Base-by-base conservation (phyloP, 768 basidiomycete species). In the Leccinellum luteum region DNA sequence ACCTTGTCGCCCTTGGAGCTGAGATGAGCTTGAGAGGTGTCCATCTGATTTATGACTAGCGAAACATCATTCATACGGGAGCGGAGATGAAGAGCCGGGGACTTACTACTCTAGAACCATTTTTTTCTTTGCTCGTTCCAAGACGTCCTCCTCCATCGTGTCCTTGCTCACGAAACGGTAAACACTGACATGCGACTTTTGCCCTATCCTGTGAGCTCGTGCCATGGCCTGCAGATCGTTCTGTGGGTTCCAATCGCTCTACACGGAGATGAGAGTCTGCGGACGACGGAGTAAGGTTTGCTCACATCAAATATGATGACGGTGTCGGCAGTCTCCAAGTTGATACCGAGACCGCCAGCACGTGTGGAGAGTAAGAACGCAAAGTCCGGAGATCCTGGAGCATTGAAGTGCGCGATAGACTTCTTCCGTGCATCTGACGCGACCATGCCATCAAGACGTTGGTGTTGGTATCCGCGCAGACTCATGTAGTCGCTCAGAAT, bases 191-290 rank as follows among this genome's bases (percentile, higher is more conserved):
- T 99, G 97, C 35, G 89, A 91, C 77, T 98, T 98, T 73, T 98
- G 97, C 4, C 97, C 97, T 67, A 99, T 98, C 58, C 97, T 90
- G 77, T 99, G 97, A 0, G 97, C 97, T 60, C 97, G 89, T 55
- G 97, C 97, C 97, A 98, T 98, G 3, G 97, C 97, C 75, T 98
- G 96, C 59, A 99, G 75, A 70, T 98, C 97, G 73, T 98, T 98
- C 74, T 97, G 95, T 17, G 95, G 95, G 73, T 98, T 98, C 92
- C 94, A 96, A 71, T 96, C 94, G 70, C 92, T 95, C 93, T 94
- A 72, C 32, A 63, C 49, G 23, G 52, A 43, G 6, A 19, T 74
- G 23, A 71, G 60, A n/a, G 38, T 23, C 34, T 2, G 48, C 10
- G 1, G 38, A 12, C 3, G 9, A 17, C 8, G 45, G 23, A 13